phyloP scores from a whole-genome alignment of 2,329 filamentous ascomycete genomes.

The Aspergillus pseudoviridinutans region DNA sequence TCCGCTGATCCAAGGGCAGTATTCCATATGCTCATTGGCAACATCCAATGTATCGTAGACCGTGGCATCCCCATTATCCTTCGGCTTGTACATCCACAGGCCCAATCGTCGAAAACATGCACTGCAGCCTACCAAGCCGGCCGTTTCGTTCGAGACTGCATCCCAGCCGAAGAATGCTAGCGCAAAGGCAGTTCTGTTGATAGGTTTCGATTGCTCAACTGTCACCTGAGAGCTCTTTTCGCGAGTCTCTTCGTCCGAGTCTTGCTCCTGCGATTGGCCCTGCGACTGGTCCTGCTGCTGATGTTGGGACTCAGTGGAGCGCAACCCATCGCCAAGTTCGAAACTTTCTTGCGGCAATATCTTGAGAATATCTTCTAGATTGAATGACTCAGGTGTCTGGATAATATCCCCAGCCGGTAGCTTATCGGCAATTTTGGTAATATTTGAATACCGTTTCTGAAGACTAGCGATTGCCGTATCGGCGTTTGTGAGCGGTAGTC shows the following conservation, averaged over 20 bases:
- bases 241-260: conserved; percentile 6
- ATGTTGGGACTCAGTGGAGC: conserved; percentile 16
- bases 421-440: conserved; percentile 37
- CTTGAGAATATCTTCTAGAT: conserved; percentile 28
- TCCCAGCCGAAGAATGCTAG: conserved; percentile 75
- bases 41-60: conserved; percentile 58
- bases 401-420: conserved; percentile 30
- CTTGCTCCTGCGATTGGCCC: no score
- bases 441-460: conserved; percentile 59
- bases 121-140: conserved; percentile 71
- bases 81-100: conserved; percentile 88
- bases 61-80: conserved; percentile 49
- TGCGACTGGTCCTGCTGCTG: background rate
- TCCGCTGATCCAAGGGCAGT: conserved; percentile 74
- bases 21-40: conserved; percentile 71
- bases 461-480: conserved; percentile 56
- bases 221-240: conserved; percentile 2
- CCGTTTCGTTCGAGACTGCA: conserved; percentile 41
- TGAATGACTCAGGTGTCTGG: conserved; percentile 28
- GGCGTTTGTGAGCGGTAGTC: conserved; percentile 61
- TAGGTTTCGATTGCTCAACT: conserved; percentile 11
- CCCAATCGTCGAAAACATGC: conserved; percentile 86
- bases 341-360: conserved; percentile 28
- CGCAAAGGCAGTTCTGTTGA: conserved; percentile 61
- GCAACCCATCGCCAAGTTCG: conserved; percentile 2